Evolutionary conservation across 805 yeast genomes (phyloP).

Genomic region (Candida xyloterini): DNA sequence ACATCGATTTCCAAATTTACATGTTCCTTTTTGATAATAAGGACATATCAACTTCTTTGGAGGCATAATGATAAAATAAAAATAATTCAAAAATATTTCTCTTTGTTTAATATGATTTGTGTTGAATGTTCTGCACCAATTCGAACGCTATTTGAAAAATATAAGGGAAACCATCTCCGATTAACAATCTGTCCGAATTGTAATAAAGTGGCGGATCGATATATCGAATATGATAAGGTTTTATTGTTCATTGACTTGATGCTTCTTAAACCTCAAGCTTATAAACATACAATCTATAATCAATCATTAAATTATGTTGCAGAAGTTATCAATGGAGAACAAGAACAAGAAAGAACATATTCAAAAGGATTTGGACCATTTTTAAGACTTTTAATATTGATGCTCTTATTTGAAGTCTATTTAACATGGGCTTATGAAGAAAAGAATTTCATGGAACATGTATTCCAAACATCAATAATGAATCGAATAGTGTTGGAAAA

Average conservation of each 20-base stretch:
- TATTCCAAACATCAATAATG: conserved; percentile 23
- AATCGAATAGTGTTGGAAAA: conserved; percentile 30
- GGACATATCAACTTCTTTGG: conserved; percentile 34
- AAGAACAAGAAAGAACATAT: conserved; percentile 1
- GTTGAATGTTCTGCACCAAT: conserved; percentile 78
- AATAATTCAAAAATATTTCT: not conserved
- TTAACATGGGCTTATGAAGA: conserved; percentile 91
- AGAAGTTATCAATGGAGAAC: conserved; percentile 28
- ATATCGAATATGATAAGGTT: conserved; percentile 86
- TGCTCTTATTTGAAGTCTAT: conserved; percentile 82
- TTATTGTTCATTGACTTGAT: conserved; percentile 79
- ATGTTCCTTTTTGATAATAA: conserved; percentile 39
- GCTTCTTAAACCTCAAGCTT: conserved; percentile 82
- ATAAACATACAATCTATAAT: conserved; percentile 83
- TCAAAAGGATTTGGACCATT: conserved; percentile 16
- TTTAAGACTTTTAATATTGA: conserved; percentile 54
- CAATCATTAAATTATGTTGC: conserved; percentile 27
- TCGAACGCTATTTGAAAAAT: conserved; percentile 62
- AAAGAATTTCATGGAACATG: conserved; percentile 37
- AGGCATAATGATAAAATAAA: conserved; percentile 9
- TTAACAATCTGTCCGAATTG: conserved; percentile 76
- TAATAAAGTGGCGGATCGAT: conserved; percentile 76
- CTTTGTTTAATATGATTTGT: conserved; percentile 62
- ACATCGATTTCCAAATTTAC: conserved; percentile 44
- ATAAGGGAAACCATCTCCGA: conserved; percentile 74